Evolutionary conservation across 2,329 filamentous ascomycete species (phyloP).

Genomic region (Aureobasidium sp.): DNA sequence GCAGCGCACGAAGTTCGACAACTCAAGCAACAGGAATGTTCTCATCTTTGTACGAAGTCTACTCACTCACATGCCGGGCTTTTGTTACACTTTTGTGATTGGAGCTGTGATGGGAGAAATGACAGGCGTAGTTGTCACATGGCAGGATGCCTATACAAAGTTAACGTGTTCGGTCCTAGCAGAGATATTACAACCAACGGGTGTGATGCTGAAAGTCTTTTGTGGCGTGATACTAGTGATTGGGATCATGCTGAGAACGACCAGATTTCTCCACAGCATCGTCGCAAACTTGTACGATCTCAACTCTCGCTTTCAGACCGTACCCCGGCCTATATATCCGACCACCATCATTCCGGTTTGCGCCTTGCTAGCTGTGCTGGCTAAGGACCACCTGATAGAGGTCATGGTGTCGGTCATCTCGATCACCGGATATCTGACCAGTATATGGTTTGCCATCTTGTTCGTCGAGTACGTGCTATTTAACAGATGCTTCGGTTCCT

Average conservation of each 20-base stretch:
- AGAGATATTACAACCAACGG: not conserved
- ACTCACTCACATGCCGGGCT: not conserved
- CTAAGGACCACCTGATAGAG: not conserved
- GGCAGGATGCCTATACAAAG: constrained; percentile 1
- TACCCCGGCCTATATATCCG: not conserved
- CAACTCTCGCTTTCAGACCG: not conserved
- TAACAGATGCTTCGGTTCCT: not conserved
- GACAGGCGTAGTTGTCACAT: not conserved
- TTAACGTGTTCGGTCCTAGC: not conserved
- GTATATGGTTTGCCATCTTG: constrained; percentile 4
- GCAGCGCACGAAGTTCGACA: not conserved
- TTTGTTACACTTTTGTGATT: not conserved
- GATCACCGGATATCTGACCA: not conserved
- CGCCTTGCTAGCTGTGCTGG: not conserved
- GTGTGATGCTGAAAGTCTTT: not conserved
- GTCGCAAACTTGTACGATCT: constrained; percentile 1
- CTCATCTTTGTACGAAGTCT: not conserved
- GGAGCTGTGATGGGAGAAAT: not conserved
- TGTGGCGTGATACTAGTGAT: not conserved
- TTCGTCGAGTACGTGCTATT: constrained; percentile 6
- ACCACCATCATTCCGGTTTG: not conserved
- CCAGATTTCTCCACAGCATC: not conserved
- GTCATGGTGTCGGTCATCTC: constrained; percentile 4
- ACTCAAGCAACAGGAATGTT: not conserved
- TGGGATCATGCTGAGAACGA: not conserved